These are phyloP conservation scores for Globisporangium cystogenes DNA, from an alignment of 352 stramenopile genomes.

Conservation along the genomic window DNA sequence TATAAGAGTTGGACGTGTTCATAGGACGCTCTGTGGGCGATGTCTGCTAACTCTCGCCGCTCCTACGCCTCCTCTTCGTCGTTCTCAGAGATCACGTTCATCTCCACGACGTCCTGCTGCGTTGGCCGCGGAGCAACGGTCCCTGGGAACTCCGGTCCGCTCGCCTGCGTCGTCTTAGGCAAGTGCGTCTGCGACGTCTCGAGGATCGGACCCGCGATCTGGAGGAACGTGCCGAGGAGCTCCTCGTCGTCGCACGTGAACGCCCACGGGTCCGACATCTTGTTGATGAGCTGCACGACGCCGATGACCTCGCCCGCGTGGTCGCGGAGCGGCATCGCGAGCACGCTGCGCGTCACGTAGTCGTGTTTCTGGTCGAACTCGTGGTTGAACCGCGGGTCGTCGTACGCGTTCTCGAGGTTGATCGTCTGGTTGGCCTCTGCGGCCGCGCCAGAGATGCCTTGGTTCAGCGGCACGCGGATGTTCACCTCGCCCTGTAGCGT, in stretches of 20 bases:
- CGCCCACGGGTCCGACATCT: conserved; percentile 54
- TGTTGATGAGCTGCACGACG: conserved; percentile 89
- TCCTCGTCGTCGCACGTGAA: conserved; percentile 88
- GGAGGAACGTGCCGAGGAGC: conserved; percentile 80
- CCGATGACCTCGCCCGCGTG: conserved; percentile 69
- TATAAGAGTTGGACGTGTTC: no score
- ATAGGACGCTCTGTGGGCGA: no score
- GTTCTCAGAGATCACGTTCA: conserved; percentile 81
- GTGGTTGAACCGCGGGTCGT: conserved; percentile 86
- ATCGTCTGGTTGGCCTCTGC: conserved; percentile 63
- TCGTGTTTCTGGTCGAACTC: conserved; percentile 86
- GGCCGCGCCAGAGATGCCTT: conserved; percentile 79
- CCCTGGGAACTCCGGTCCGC: conserved; percentile 52
- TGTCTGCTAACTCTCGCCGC: no score
- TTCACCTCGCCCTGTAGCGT: conserved; percentile 87
- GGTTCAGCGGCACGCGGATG: conserved; percentile 82
- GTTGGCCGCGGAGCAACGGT: conserved; percentile 29
- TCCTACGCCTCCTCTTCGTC: conserved; percentile 57
- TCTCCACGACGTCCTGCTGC: conserved; percentile 53
- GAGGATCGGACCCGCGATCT: conserved; percentile 86
- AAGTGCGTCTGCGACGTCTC: conserved; percentile 80
- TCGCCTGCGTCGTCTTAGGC: conserved; percentile 34
- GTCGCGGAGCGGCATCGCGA: conserved; percentile 86
- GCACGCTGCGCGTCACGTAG: conserved; percentile 82
- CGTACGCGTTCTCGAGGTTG: conserved; percentile 84